Conservation (phyloP, 2,329 filamentous ascomycete genomes). For the Rasamsonia emersonii region DNA sequence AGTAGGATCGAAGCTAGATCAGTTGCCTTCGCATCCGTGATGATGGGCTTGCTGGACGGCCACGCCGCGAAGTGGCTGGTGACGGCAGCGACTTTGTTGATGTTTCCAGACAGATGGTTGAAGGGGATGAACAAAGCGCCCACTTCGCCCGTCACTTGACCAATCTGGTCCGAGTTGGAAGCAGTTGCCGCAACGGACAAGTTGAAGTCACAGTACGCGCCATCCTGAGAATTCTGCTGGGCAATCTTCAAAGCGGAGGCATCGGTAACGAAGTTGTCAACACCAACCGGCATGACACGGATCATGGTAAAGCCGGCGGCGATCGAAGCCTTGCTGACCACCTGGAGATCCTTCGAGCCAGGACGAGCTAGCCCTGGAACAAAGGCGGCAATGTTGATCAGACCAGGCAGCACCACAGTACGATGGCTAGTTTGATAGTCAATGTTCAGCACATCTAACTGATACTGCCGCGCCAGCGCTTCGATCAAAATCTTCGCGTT, state of each 20-base stretch:
- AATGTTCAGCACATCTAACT: conserved; percentile 70
- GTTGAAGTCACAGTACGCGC: conserved; percentile 69
- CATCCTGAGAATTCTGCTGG: conserved; percentile 60
- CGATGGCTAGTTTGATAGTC: conserved; percentile 90
- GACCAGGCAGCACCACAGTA: conserved; percentile 62
- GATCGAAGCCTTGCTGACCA: conserved; percentile 64
- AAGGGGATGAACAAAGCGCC: conserved; percentile 77
- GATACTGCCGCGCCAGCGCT: conserved; percentile 81
- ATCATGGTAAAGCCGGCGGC: conserved; percentile 73
- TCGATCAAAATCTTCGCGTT: conserved; percentile 97
- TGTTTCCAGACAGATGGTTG: conserved; percentile 71
- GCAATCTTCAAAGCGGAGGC: conserved; percentile 61
- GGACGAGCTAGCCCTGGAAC: conserved; percentile 62
- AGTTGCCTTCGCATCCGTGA: conserved; percentile 72
- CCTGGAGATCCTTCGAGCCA: conserved; percentile 59
- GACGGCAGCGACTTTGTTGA: conserved; percentile 73
- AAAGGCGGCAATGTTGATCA: conserved; percentile 73
- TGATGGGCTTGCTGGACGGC: conserved; percentile 68
- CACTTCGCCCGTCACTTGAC: conserved; percentile 62
- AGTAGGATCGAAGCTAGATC: conserved; percentile 73
- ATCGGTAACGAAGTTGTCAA: conserved; percentile 65
- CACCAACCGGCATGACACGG: conserved; percentile 65
- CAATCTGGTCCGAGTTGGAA: conserved; percentile 65
- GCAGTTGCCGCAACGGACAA: conserved; percentile 68
- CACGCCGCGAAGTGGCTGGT: conserved; percentile 71